Percentiles rank a stretch among this genome's conserved stretches.
These are phyloP conservation scores for Aspergillus sp. DNA, from an alignment of 2,329 filamentous ascomycete species.

Conservation along the genomic window DNA sequence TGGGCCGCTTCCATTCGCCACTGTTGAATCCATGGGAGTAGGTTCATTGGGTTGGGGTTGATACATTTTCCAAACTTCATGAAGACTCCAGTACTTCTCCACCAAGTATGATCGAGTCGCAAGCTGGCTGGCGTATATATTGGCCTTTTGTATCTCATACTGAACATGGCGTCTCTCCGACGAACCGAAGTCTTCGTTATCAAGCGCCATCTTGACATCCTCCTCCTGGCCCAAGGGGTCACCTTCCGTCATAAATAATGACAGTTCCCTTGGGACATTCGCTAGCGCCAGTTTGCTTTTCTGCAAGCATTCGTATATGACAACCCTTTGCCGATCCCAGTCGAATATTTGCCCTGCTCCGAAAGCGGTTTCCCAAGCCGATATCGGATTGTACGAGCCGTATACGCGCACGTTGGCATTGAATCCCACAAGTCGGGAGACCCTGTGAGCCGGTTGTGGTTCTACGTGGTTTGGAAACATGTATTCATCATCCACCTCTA, in stretches of 20 bases:
- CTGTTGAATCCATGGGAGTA: slow-evolving; percentile 12
- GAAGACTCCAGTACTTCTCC: slow-evolving; percentile 78
- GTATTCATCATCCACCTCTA: slow-evolving; percentile 81
- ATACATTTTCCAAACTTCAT: slow-evolving; percentile 58
- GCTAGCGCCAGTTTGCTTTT: slow-evolving; percentile 69
- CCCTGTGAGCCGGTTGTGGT: slow-evolving; percentile 64
- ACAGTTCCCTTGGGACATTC: slow-evolving; percentile 67
- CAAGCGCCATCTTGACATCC: slow-evolving; percentile 53
- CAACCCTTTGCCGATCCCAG: slow-evolving; percentile 73
- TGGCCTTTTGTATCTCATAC: slow-evolving; percentile 88
- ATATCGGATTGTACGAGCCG: slow-evolving; percentile 73
- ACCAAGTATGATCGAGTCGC: slow-evolving; percentile 81
- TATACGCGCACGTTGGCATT: slow-evolving; percentile 77
- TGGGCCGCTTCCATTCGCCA: slow-evolving; percentile 22
- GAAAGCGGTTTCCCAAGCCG: slow-evolving; percentile 79
- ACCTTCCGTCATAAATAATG: slow-evolving; percentile 45
- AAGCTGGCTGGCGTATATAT: slow-evolving; percentile 80
- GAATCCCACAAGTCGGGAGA: slow-evolving; percentile 76
- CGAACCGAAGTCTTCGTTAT: slow-evolving; percentile 32
- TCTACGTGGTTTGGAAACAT: slow-evolving; percentile 71
- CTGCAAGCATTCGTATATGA: slow-evolving; percentile 69
- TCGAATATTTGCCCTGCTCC: slow-evolving; percentile 73
- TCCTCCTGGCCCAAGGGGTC: slow-evolving; percentile 26
- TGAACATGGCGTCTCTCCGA: slow-evolving; percentile 53
- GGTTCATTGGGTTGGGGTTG: slow-evolving; percentile 19